Evolutionary conservation across 768 basidiomycete species (phyloP).

Genomic region (Nidula microcarpa): DNA sequence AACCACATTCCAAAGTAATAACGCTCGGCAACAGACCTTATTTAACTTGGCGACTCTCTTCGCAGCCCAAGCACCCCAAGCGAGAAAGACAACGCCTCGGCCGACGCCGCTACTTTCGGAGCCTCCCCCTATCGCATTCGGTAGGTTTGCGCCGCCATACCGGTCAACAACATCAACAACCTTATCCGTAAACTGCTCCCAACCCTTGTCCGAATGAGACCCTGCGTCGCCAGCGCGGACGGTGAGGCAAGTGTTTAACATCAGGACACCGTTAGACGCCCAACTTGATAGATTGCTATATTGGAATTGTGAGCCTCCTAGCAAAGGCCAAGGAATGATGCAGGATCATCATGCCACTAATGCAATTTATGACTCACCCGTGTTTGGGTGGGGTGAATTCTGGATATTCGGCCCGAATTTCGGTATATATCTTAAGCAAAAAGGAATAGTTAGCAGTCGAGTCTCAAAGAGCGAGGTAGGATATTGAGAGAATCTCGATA

Average conservation of each 20-base stretch:
- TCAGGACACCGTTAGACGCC: constrained; percentile 84
- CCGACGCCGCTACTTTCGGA: constrained; percentile 44
- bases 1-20: background rate
- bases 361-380: constrained; percentile 51
- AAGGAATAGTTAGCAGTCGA: constrained; percentile 2
- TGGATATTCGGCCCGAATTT: constrained; percentile 81
- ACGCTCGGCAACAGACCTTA: constrained; percentile 43
- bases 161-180: constrained; percentile 76
- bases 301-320: constrained; percentile 1
- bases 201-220: constrained; percentile 83
- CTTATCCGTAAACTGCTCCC: constrained; percentile 86
- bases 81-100: constrained; percentile 75
- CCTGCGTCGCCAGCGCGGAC: constrained; percentile 73
- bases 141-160: constrained; percentile 71
- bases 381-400: constrained; percentile 76
- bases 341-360: background rate
- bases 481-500: background rate
- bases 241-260: constrained; percentile 91
- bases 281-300: constrained; percentile 74
- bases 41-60: constrained; percentile 78
- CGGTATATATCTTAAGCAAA: constrained; percentile 70
- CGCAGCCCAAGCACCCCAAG: constrained; percentile 86
- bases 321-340: constrained; percentile 3
- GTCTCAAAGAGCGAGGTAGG: constrained; percentile 3
- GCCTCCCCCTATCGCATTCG: constrained; percentile 13